Conservation (phyloP, 495 filamentous ascomycete species). For the Geopyxis carbonaria region DNA sequence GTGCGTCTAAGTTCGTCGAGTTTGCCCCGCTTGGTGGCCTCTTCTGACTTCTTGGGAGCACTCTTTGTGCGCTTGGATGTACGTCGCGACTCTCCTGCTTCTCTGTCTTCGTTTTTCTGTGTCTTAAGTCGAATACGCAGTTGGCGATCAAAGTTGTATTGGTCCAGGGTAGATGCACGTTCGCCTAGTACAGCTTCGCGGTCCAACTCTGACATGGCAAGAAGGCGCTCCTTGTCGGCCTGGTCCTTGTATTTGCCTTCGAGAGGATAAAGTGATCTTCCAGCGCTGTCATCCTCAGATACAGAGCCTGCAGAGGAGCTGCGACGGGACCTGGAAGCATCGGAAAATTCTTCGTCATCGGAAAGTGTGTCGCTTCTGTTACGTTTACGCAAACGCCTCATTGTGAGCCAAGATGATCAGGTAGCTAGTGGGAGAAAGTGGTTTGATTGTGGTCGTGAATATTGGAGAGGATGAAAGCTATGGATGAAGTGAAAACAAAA, state of each 20-base stretch:
- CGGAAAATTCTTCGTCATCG: constrained; percentile 1
- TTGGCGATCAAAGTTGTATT: constrained; percentile 61
- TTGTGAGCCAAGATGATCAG: not conserved
- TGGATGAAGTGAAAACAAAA: too few relatives aligned
- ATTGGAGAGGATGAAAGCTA: too few relatives aligned
- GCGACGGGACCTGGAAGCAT: not conserved
- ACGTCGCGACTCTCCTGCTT: constrained; percentile 11
- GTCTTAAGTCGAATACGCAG: constrained; percentile 65
- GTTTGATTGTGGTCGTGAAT: too few relatives aligned
- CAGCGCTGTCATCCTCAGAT: constrained; percentile 31
- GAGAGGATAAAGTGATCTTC: constrained; percentile 60
- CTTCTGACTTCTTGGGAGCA: constrained; percentile 26
- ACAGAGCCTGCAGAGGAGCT: constrained; percentile 2
- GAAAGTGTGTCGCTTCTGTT: not conserved
- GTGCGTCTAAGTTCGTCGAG: constrained; percentile 54
- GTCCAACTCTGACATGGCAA: constrained; percentile 74
- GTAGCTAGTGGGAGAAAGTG: not conserved
- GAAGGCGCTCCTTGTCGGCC: constrained; percentile 64
- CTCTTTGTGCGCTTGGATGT: constrained; percentile 22
- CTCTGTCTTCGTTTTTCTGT: constrained; percentile 42
- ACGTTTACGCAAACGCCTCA: not conserved
- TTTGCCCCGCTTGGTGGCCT: constrained; percentile 66
- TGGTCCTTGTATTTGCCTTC: constrained; percentile 71
- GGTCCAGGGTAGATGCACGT: constrained; percentile 64
- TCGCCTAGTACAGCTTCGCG: constrained; percentile 81